Base-by-base conservation (phyloP, 192 early-diverging fungal genomes). In the Coemansia sp. region DNA sequence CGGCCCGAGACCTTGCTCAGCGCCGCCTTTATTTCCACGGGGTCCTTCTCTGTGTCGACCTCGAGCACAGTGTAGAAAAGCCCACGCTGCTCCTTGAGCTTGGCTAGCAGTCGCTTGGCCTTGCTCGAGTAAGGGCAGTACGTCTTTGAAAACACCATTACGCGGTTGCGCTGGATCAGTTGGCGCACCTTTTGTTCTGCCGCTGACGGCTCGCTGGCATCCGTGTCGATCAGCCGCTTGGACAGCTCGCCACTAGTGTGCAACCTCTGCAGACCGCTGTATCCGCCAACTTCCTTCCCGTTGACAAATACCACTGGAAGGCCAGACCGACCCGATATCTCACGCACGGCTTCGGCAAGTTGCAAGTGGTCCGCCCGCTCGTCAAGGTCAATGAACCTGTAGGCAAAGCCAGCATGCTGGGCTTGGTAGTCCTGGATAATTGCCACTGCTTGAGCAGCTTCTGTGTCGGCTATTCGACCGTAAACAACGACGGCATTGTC, bases 141-240 rank as follows among this genome's bases (percentile, higher is more conserved):
- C 8, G 85, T 77, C 79, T 90, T 96, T 70, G 89, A 89, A 68
- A 94, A 94, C 37, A 95, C 86, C 72, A 81, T 81, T 10, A 81
- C 78, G 20, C 78, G 72, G 69, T 69, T 67, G 52, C 61, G 62
- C 66, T 52, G 66, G 60, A 81, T 66, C 13, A 81, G 69, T 23
- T 62, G 35, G 10, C 66, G 69, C 25, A 81, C 33, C 42, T 63
- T 68, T 16, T 41, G 13, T 57, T 81, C 73, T 7, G 62, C 72
- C 2, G 62, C 56, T 7, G 63, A 66, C 25, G 39, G 60, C 26
- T 23, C 63, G 1, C 28, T 11, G 9, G 14, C 7, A 16, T 62
- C 42, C 16, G 33, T 39, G 18, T 43, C 21, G 35, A 39, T 23
- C 10, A 61, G 37, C 23, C 20, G 16, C 38, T 26, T 42, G 20